Conservation (phyloP, 1,284 basidiomycete genomes). For the Ceratobasidium theobromae region DNA sequence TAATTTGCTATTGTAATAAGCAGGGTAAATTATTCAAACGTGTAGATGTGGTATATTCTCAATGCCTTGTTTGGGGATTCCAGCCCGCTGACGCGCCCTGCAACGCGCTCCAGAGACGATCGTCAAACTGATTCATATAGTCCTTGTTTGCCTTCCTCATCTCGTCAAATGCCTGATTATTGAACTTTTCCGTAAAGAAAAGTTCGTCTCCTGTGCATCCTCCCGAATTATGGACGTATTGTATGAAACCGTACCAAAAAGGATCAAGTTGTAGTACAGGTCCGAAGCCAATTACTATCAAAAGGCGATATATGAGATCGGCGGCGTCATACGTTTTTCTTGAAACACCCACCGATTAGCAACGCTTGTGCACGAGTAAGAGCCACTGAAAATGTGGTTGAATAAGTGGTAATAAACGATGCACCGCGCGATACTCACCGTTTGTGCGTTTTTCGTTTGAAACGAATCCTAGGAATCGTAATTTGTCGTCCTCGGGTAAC, state of each 20-base stretch:
- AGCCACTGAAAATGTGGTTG: conserved; percentile 45
- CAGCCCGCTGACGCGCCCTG: too few species aligned
- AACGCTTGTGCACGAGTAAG: conserved; percentile 60
- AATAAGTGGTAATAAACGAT: background rate
- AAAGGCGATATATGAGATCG: background rate
- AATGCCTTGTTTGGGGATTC: too few species aligned
- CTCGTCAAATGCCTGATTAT: background rate
- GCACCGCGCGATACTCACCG: conserved; percentile 46
- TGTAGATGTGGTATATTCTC: too few species aligned
- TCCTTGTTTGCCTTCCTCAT: background rate
- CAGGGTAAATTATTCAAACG: too few species aligned
- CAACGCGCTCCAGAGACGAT: too few species aligned
- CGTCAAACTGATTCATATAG: background rate
- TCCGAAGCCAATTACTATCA: conserved; percentile 54
- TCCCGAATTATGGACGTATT: conserved; percentile 49
- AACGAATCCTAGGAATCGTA: conserved; percentile 55
- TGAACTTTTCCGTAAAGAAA: background rate
- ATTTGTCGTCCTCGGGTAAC: conserved; percentile 50
- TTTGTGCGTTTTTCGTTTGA: conserved; percentile 63
- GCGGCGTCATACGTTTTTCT: background rate
- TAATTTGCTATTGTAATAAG: too few species aligned
- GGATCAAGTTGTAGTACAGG: conserved; percentile 53
- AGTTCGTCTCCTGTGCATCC: conserved; percentile 49
- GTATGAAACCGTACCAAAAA: conserved; percentile 55
- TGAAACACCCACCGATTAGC: conserved; percentile 44